Base-by-base conservation (phyloP, 2,329 filamentous ascomycete species). In the Pseudogymnoascus sp. region DNA sequence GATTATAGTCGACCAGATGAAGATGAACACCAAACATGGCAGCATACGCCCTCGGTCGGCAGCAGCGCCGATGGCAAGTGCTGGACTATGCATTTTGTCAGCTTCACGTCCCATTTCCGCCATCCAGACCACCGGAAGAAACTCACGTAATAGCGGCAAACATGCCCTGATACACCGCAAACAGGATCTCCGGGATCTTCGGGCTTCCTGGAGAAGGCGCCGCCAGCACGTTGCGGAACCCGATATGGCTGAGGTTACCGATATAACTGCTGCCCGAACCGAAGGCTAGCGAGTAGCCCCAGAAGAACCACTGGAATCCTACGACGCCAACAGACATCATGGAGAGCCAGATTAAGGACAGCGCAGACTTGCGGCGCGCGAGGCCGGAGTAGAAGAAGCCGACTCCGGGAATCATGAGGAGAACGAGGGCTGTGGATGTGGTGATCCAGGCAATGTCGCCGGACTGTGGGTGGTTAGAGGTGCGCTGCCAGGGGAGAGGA, bases 311-410 rank as follows among this genome's bases (percentile, higher is more conserved):
- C 75, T 96, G 91, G 76, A 96, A 96, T 25, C 87, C 88, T 37
- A 91, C 88, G 60, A 96, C 88, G 11, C 88, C 91, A 1, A 88
- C 86, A 18, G 91, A 85, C 89, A 96, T 96, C 72, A 96, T 81
- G 3, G 90, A 93, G 23, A 96, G 86, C 91, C 91, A 96, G 75
- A 96, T 91, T 65, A 96, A 80, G 21, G 91, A 95, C 62, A 96
- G 80, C 6, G 92, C 92, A 0, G 91, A 96, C 78, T 96, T 96
- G 73, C 92, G 83, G 65, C 92, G 87, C 18, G 92, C 91, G 18
- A 96, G 86, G 65, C 92, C 92, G 11, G 91, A 96, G 78, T 96
- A 96, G 82, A 96, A 96, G 83, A 96, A 96, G 25, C 72, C 92
- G 70, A 96, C 91, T 69, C 92, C 92, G 2, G 92, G 92, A 77